Conservation (phyloP, 495 filamentous ascomycete species). For the Neurospora sp. region DNA sequence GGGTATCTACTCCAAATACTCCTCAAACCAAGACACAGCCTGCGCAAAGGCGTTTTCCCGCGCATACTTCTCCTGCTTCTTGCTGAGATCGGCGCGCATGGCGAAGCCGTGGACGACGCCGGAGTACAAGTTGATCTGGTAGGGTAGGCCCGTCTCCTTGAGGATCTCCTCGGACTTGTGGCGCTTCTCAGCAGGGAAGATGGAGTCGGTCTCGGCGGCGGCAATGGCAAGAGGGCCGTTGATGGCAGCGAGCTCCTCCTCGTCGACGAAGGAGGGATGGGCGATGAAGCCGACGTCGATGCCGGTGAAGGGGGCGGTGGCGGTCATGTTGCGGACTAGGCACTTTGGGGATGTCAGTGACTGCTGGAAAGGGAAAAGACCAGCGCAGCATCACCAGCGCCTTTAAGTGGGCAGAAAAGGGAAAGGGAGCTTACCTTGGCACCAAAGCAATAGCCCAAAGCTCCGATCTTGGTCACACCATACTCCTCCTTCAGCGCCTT, state of each 20-base stretch:
- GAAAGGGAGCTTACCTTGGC: constrained; percentile 33
- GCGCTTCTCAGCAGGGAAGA: constrained; percentile 70
- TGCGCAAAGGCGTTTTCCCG: constrained; percentile 82
- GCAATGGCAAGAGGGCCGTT: constrained; percentile 64
- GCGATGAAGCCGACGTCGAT: constrained; percentile 58
- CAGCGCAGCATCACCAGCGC: too few species aligned
- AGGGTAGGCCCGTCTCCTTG: constrained; percentile 52
- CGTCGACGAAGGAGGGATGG: constrained; percentile 66
- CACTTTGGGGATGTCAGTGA: constrained; percentile 22
- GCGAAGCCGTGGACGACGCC: constrained; percentile 72
- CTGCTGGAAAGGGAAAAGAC: neutral
- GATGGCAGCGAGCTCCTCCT: constrained; percentile 65
- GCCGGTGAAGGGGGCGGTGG: constrained; percentile 13
- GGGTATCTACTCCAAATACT: constrained; percentile 20
- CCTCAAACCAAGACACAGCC: constrained; percentile 69
- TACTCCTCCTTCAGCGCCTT: constrained; percentile 36
- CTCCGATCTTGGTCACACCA: constrained; percentile 57
- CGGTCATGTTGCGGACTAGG: constrained; percentile 31
- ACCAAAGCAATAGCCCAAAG: constrained; percentile 74
- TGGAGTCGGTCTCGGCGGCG: constrained; percentile 67
- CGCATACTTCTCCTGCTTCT: constrained; percentile 56
- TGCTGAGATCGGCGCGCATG: constrained; percentile 55
- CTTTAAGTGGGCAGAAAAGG: neutral
- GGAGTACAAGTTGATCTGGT: constrained; percentile 74
- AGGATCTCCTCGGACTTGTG: constrained; percentile 44